Evolutionary conservation across 352 stramenopile genomes (phyloP).

Genomic region (Pythium volutum): DNA sequence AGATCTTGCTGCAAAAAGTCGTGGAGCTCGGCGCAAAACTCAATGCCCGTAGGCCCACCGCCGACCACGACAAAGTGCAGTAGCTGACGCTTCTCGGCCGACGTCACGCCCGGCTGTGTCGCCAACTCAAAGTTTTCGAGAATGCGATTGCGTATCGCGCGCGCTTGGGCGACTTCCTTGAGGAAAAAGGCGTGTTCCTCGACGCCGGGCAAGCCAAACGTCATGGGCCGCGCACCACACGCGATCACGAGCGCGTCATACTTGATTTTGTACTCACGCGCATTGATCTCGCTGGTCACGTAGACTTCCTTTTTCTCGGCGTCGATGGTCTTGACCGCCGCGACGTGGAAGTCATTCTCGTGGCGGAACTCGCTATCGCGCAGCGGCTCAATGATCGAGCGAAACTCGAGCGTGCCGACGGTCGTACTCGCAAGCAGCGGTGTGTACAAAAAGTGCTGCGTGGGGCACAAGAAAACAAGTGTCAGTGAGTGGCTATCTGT

Average conservation of each 20-base stretch:
- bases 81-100: slow-evolving; percentile 87
- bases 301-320: slow-evolving; percentile 65
- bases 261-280: slow-evolving; percentile 68
- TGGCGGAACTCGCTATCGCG: slow-evolving; percentile 77
- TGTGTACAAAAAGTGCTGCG: slow-evolving; percentile 97
- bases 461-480: slow-evolving; percentile 11
- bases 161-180: slow-evolving; percentile 95
- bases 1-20: slow-evolving; percentile 93
- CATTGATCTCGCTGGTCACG: slow-evolving; percentile 61
- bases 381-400: slow-evolving; percentile 95
- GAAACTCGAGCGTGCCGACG: slow-evolving; percentile 95
- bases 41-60: slow-evolving; percentile 92
- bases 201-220: slow-evolving; percentile 90
- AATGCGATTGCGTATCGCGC: slow-evolving; percentile 77
- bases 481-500: no score
- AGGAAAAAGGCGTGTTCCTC: slow-evolving; percentile 95
- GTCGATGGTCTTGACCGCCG: slow-evolving; percentile 75
- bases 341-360: slow-evolving; percentile 73
- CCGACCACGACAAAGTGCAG: slow-evolving; percentile 98
- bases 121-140: slow-evolving; percentile 94
- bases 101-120: slow-evolving; percentile 77
- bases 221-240: slow-evolving; percentile 93
- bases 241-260: slow-evolving; percentile 96
- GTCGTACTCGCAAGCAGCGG: slow-evolving; percentile 95
- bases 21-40: slow-evolving; percentile 96